Evolutionary conservation across 2,329 filamentous ascomycete species (phyloP).

Genomic region (Ascochyta lentis): DNA sequence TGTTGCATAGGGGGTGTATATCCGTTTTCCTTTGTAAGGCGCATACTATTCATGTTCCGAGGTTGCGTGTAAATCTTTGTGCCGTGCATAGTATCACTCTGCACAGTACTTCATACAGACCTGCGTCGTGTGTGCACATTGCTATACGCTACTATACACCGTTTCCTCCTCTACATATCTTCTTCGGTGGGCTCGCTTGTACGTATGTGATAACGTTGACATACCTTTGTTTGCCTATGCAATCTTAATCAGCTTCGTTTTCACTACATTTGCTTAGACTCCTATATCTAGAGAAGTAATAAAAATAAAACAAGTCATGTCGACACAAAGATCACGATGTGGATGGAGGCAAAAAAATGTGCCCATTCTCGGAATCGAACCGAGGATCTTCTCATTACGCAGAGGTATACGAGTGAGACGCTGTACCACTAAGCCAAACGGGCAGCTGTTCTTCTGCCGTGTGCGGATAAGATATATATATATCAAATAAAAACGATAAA

Average conservation of each 20-base stretch:
- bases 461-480: no score
- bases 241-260: no score
- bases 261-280: no score
- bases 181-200: not conserved
- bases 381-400: constrained; percentile 23
- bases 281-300: no score
- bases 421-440: constrained; percentile 26
- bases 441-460: constrained; percentile 1
- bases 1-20: not conserved
- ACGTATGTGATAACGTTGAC: no score
- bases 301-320: no score
- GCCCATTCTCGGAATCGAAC: constrained; percentile 25
- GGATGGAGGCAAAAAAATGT: not conserved
- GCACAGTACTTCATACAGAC: not conserved
- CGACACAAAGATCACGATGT: no score
- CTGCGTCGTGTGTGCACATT: not conserved
- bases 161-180: not conserved
- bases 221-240: no score
- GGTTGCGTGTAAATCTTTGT: not conserved
- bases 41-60: not conserved
- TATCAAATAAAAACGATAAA: no score
- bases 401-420: constrained; percentile 19
- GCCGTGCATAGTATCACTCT: not conserved
- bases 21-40: not conserved
- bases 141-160: not conserved